A percentile compares a stretch with the other conserved stretches of the same genome.
phyloP scores from a whole-genome alignment of 495 filamentous ascomycete genomes.

The Penicillium cataractarum region DNA sequence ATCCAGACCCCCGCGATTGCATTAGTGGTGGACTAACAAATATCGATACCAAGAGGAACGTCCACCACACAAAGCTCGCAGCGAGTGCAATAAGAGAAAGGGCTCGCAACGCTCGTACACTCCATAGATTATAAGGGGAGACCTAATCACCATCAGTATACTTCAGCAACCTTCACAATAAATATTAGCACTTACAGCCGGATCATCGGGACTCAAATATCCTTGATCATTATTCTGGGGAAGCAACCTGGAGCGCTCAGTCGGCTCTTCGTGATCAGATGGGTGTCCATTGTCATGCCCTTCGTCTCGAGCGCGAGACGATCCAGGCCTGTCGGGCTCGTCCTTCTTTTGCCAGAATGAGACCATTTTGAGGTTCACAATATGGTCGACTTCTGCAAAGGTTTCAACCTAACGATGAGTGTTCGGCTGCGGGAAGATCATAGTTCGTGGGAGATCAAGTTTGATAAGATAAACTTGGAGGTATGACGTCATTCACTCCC shows the following conservation, averaged over 20 bases:
- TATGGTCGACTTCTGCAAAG: neutral
- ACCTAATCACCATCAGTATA: conserved; percentile 54
- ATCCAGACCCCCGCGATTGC: conserved; percentile 84
- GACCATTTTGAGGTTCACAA: conserved; percentile 35
- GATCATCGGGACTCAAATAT: conserved; percentile 90
- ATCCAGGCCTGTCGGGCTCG: conserved; percentile 32
- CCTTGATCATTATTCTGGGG: conserved; percentile 58
- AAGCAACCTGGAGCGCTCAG: conserved; percentile 78
- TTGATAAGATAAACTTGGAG: neutral
- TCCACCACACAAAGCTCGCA: conserved; percentile 88
- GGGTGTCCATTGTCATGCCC: conserved; percentile 18
- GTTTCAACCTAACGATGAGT: neutral
- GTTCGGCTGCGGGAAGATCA: neutral
- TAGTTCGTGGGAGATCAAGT: neutral
- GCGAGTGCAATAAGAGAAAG: conserved; percentile 72
- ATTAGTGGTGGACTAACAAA: conserved; percentile 89
- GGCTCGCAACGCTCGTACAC: conserved; percentile 75
- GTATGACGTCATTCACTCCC: conserved; percentile 1
- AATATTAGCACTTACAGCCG: conserved; percentile 61
- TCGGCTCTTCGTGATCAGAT: conserved; percentile 39
- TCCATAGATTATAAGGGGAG: conserved; percentile 94
- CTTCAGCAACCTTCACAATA: neutral
- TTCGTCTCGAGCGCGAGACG: conserved; percentile 23
- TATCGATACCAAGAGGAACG: conserved; percentile 77
- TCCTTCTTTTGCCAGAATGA: conserved; percentile 58